Conservation (phyloP, 441 rosid genomes). For the Rhodomyrtus psidioides region DNA sequence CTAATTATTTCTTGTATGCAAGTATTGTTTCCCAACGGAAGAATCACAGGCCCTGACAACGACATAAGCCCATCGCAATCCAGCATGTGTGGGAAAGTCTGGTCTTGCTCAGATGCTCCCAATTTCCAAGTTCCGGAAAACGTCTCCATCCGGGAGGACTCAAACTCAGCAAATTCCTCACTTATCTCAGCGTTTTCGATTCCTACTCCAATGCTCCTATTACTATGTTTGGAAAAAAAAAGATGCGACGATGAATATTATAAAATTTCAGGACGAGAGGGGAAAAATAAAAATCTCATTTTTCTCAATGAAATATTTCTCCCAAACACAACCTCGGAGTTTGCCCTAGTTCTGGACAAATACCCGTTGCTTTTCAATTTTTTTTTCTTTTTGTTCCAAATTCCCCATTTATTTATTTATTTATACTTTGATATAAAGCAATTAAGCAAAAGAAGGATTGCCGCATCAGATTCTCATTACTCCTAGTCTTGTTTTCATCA, state of each 20-base stretch:
- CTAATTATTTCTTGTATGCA: rapidly evolving
- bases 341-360: background rate
- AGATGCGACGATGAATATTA: background rate
- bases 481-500: background rate
- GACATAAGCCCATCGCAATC: too few species aligned
- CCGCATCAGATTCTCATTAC: background rate
- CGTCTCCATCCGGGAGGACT: background rate
- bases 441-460: background rate
- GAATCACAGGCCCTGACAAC: too few species aligned
- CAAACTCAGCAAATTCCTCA: background rate
- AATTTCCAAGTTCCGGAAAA: background rate
- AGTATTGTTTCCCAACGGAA: background rate
- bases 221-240: background rate
- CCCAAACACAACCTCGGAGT: background rate
- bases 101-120: too few species aligned
- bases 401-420: background rate
- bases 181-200: background rate
- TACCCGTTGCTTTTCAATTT: background rate
- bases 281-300: background rate
- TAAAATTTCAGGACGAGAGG: background rate
- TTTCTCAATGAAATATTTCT: background rate
- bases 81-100: background rate
- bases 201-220: background rate
- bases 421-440: too few species aligned
- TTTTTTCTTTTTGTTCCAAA: background rate